Percentiles rank a stretch among this genome's conserved stretches.
Conservation (phyloP, 2,329 filamentous ascomycete genomes). For the Colletotrichum destructivum region DNA sequence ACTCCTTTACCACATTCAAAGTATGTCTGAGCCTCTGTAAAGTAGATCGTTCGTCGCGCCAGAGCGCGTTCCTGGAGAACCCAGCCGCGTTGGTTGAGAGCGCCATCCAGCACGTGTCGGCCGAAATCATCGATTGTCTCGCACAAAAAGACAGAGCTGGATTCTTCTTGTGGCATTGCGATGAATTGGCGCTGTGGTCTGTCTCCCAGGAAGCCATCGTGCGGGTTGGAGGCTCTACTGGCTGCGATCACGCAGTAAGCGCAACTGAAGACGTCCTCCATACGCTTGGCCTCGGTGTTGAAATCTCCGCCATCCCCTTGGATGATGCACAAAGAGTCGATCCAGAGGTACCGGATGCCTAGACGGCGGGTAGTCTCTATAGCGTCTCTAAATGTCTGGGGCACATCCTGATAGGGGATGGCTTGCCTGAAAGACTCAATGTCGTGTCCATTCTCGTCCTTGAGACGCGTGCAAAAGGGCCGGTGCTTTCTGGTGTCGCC, state of each 20-base stretch:
- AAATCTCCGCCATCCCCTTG: constrained; percentile 22
- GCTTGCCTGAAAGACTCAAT: no score
- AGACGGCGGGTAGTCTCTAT: constrained; percentile 34
- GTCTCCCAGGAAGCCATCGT: constrained; percentile 9
- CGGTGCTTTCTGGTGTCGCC: not conserved
- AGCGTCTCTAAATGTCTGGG: constrained; percentile 7
- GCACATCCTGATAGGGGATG: no score
- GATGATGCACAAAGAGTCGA: constrained; percentile 44
- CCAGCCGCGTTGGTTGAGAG: constrained; percentile 55
- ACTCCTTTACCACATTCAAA: constrained; percentile 56
- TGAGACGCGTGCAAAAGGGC: constrained; percentile 5
- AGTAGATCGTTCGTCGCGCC: constrained; percentile 55
- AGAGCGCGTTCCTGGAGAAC: constrained; percentile 57
- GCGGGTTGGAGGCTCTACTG: not conserved
- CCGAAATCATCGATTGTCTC: constrained; percentile 53
- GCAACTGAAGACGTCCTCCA: constrained; percentile 33
- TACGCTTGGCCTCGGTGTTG: constrained; percentile 5
- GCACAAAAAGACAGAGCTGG: constrained; percentile 43
- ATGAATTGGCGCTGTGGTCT: not conserved
- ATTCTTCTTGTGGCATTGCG: not conserved
- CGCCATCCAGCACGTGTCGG: constrained; percentile 48
- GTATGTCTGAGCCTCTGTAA: constrained; percentile 53
- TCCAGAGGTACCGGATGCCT: constrained; percentile 42
- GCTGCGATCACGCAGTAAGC: constrained; percentile 11
- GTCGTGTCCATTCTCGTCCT: not conserved